These are phyloP conservation scores for Lachancea sp. DNA, from an alignment of 805 yeast genomes.

Conservation along the genomic window DNA sequence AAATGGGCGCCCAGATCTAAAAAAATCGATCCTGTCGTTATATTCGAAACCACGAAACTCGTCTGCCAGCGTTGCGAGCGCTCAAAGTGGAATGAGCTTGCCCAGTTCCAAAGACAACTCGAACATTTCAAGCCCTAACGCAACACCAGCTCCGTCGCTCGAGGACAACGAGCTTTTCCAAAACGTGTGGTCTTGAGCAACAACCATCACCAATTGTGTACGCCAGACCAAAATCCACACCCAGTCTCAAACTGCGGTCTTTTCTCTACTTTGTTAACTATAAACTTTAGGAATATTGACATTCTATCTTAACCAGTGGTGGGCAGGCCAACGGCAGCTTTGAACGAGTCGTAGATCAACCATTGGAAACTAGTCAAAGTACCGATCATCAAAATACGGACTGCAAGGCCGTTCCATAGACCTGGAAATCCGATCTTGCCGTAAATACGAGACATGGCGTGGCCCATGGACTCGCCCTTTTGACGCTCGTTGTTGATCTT, in stretches of 20 bases:
- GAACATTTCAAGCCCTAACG: slow-evolving; percentile 10
- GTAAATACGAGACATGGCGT: slow-evolving; percentile 70
- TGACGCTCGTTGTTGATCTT: slow-evolving; percentile 69
- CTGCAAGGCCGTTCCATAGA: slow-evolving; percentile 90
- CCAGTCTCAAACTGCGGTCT: not conserved
- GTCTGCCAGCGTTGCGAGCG: slow-evolving; percentile 4
- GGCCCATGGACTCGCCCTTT: slow-evolving; percentile 59
- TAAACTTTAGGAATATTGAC: not conserved
- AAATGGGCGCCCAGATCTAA: slow-evolving; percentile 66
- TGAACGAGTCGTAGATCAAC: slow-evolving; percentile 93
- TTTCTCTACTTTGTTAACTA: not conserved
- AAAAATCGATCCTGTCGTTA: slow-evolving; percentile 83
- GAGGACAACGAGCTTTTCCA: slow-evolving; percentile 61
- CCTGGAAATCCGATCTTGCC: slow-evolving; percentile 80
- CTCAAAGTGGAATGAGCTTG: slow-evolving; percentile 3
- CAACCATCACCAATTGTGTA: no score
- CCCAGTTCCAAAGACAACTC: slow-evolving; percentile 7
- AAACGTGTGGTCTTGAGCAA: slow-evolving; percentile 58
- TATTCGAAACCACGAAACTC: slow-evolving; percentile 52
- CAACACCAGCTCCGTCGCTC: slow-evolving; percentile 19
- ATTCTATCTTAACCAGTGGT: slow-evolving; percentile 65
- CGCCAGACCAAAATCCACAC: no score
- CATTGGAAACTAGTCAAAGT: slow-evolving; percentile 96
- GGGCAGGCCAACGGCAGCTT: slow-evolving; percentile 90
- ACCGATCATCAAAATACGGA: slow-evolving; percentile 95